These are phyloP conservation scores for Pyracantha coccinea DNA, from an alignment of 331 rosid genomes.

Conservation along the genomic window DNA sequence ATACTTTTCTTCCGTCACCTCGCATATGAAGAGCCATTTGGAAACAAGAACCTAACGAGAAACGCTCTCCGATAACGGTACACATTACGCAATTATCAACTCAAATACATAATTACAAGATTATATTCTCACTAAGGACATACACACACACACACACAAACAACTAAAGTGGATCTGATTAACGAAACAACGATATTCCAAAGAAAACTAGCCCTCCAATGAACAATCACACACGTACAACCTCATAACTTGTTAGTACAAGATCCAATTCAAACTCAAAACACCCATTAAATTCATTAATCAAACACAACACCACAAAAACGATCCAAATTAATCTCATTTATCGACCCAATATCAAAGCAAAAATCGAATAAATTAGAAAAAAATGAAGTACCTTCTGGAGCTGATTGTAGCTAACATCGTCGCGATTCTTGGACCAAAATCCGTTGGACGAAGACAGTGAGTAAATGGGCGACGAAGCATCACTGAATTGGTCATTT, in stretches of 20 bases:
- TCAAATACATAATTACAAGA: not conserved
- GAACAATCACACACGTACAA: conserved; percentile 13
- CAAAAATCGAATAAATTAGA: not conserved
- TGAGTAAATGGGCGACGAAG: conserved; percentile 45
- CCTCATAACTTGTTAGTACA: conserved; percentile 13
- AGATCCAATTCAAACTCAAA: conserved; percentile 46
- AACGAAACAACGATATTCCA: conserved; percentile 12
- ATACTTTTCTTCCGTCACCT: not conserved
- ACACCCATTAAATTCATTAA: conserved; percentile 11
- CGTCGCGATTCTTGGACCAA: conserved; percentile 79
- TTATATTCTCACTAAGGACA: not conserved
- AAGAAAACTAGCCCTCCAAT: conserved; percentile 11
- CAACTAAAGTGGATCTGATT: conserved; percentile 11
- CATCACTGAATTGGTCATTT: conserved; percentile 60
- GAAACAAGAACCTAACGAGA: not conserved
- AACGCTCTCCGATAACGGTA: not conserved
- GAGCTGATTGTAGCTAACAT: conserved; percentile 73
- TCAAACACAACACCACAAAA: conserved; percentile 12
- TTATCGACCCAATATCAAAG: not conserved
- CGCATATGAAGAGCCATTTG: not conserved
- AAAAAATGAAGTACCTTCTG: conserved; percentile 56
- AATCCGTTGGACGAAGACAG: conserved; percentile 55
- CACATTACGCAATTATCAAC: not conserved
- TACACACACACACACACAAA: not conserved
- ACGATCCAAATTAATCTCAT: conserved; percentile 19